Evolutionary conservation across 78 protist species (phyloP), one percentile per base, ranked within the genome.

Genomic region (Reticulomyxa filosa): DNA sequence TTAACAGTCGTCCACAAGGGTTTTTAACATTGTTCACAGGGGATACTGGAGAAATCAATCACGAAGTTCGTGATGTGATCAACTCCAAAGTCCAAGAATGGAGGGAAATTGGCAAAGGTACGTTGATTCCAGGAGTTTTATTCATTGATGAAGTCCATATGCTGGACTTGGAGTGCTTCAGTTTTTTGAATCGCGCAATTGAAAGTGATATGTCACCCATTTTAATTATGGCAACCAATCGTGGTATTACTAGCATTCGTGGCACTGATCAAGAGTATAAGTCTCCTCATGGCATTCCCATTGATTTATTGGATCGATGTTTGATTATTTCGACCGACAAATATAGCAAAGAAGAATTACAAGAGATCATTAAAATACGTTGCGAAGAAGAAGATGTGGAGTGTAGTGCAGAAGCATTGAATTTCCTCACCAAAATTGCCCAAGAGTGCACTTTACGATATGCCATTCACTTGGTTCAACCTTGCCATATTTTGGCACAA

Each of bases 141-240:
- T 94, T 94, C 76, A 87, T 94, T 65, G 98, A 94, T 63, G 98
- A 94, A 64, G 74, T 8, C 57, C 57, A 7, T 8, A 20, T 42
- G 98, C 79, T 94, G 48, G 98, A 94, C 66, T 81, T 94, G 42
- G 98, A 94, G 62, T 94, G 98, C 77, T 94, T 90, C 84, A 84
- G 95, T 26, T 94, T 75, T 81, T 68, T 94, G 52, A 94, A 94
- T 73, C 73, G 94, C 34, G 98, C 98, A 2, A 68, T 94, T 33
- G 98, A 94, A 62, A 51, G 62, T 20, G 87, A 79, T 11, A 57
- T 82, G 73, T 82, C 98, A 17, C 98, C 98, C 6, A 70, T 94
- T 51, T 66, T 94, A 59, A 72, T 90, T 56, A 53, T 94, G 65
- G 98, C 98, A 2, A 74, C 95, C 35, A 94, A 94, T 67, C 53